These are phyloP conservation scores for Rhamnella rubrinervis DNA, from an alignment of 331 rosid species.

Conservation along the genomic window DNA sequence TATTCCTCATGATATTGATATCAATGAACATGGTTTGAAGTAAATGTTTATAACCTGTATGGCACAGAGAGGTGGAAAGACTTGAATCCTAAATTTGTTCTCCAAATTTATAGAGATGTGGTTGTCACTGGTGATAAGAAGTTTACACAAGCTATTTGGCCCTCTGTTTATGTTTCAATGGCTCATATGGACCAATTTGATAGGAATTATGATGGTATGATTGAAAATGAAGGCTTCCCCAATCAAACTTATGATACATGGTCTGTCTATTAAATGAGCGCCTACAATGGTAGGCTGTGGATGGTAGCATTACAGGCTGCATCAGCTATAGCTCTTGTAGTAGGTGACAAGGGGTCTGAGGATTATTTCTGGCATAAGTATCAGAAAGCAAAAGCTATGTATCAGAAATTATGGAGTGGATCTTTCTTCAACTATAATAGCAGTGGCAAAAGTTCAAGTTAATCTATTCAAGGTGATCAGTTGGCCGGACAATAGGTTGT, in stretches of 20 bases:
- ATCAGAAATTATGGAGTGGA: slow-evolving; percentile 92
- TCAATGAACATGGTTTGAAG: no score
- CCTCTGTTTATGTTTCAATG: slow-evolving; percentile 89
- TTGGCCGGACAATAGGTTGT: slow-evolving; percentile 91
- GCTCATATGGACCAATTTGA: slow-evolving; percentile 96
- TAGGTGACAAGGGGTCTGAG: slow-evolving; percentile 75
- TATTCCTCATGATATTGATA: no score
- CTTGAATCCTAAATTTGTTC: slow-evolving; percentile 59
- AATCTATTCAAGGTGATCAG: slow-evolving; percentile 96
- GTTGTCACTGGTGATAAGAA: slow-evolving; percentile 88
- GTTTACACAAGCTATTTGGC: slow-evolving; percentile 94
- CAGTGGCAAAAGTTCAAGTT: slow-evolving; percentile 62
- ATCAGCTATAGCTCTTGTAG: slow-evolving; percentile 75
- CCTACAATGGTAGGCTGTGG: slow-evolving; percentile 95
- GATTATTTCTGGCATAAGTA: slow-evolving; percentile 79
- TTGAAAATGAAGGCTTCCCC: slow-evolving; percentile 93
- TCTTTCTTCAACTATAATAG: slow-evolving; percentile 84
- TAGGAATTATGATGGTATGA: slow-evolving; percentile 89
- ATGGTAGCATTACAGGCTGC: slow-evolving; percentile 94
- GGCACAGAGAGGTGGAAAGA: no score
- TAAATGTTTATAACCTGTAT: no score
- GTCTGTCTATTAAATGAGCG: slow-evolving; percentile 92
- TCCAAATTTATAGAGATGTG: slow-evolving; percentile 91
- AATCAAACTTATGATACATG: slow-evolving; percentile 97
- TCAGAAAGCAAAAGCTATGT: slow-evolving; percentile 69